Evolutionary conservation across 1,139 yeast species (phyloP).

Genomic region (Pichiaceae sp.): DNA sequence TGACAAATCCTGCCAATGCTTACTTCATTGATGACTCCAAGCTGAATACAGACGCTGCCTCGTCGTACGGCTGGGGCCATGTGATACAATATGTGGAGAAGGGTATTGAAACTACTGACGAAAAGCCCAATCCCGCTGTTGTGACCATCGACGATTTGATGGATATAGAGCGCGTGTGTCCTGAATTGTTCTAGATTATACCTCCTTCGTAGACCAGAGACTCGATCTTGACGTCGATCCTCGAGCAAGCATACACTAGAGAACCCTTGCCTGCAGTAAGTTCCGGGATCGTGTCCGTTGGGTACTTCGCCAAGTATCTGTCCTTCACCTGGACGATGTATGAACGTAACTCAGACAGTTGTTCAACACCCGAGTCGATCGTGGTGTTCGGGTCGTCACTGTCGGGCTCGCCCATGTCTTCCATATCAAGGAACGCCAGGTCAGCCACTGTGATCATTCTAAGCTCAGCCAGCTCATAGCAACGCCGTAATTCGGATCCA

Average conservation of each 20-base stretch:
- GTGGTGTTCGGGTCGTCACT: slow-evolving; percentile 1
- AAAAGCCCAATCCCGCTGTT: slow-evolving; percentile 33
- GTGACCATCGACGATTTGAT: slow-evolving; percentile 37
- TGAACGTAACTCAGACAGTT: slow-evolving; percentile 1
- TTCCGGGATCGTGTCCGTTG: not conserved
- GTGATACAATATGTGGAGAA: slow-evolving; percentile 54
- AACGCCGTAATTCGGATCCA: not conserved
- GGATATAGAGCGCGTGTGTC: slow-evolving; percentile 37
- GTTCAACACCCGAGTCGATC: too few species aligned
- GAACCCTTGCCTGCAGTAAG: not conserved
- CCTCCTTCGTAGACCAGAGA: not conserved
- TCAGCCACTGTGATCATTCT: slow-evolving; percentile 3
- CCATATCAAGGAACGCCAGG: not conserved
- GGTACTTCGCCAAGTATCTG: not conserved
- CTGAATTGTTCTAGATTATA: slow-evolving; percentile 34
- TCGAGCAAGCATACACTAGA: not conserved
- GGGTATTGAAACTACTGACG: slow-evolving; percentile 33
- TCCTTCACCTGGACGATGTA: not conserved
- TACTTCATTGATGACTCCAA: slow-evolving; percentile 82
- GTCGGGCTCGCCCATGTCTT: slow-evolving; percentile 5
- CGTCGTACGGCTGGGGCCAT: slow-evolving; percentile 40
- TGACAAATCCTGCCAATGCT: slow-evolving; percentile 36
- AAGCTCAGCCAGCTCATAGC: slow-evolving; percentile 6
- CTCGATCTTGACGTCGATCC: not conserved
- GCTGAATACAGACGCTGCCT: slow-evolving; percentile 52